Evolutionary conservation across 2,329 filamentous ascomycete species (phyloP), one percentile per base, ranked within the genome.

Genomic region (Neofusicoccum umdonicola): DNA sequence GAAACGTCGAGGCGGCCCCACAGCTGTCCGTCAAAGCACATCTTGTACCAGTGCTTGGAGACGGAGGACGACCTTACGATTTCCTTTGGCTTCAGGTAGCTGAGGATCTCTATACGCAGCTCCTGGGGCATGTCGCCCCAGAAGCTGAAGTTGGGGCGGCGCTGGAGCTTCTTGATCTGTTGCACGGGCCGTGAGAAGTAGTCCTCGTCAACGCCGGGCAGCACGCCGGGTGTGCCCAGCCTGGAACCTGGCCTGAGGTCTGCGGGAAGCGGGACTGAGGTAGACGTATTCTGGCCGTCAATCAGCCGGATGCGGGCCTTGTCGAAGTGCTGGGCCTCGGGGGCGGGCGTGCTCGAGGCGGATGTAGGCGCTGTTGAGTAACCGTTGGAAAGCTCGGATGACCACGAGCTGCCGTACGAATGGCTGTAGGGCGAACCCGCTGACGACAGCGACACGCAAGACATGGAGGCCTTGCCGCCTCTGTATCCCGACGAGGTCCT

Each of bases 11-110:
- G 84, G 47, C 85, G 87, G 3, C 88, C 88, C 95, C 95, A 99
- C 15, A 98, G 80, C 78, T 99, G 95, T 1, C 95, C 95, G 75
- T 99, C 94, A 71, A 94, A 97, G 78, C 94, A 97, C 78, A 91
- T 88, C 54, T 85, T 83, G 76, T 96, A 83, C 82, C 95, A 97
- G 5, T 84, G 79, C 75, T 88, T 92, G 73, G 88, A 94, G 19
- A 95, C 90, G 17, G 87, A 81, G 0, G 94, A 96, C 64, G 86
- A 86, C 65, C 88, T 86, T 11, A 97, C 87, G 39, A 98, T 85
- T 74, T 98, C 89, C 72, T 88, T 92, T 0, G 93, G 93, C 34
- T 83, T 82, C 19, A 98, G 82, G 70, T 90, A 92, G 4, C 87
- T 84, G 65, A 98, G 84, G 58, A 97, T 87, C 47, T 91, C 82